These are phyloP conservation scores for Cucurbita pepo DNA, from an alignment of 306 rosid species.

Conservation along the genomic window DNA sequence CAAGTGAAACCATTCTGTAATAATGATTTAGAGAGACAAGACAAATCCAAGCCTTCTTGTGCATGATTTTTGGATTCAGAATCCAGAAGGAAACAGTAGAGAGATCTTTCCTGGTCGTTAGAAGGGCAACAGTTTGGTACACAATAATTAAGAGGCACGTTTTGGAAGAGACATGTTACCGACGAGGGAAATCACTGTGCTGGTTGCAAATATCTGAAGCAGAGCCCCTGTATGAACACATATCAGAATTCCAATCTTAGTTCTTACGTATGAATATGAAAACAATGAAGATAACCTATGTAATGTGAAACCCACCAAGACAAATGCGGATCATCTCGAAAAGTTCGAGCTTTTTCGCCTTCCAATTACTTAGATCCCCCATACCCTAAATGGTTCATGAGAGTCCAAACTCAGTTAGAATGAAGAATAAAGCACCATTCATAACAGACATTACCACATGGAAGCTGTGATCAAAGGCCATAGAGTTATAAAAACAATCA, in stretches of 20 bases:
- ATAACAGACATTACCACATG: not conserved
- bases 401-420: not conserved
- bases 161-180: constrained; percentile 73
- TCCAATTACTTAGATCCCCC: constrained; percentile 18
- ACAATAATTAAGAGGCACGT: constrained; percentile 24
- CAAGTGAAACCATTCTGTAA: not conserved
- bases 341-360: constrained; percentile 14
- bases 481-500: not conserved
- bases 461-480: not conserved
- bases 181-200: constrained; percentile 25
- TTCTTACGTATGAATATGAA: not conserved
- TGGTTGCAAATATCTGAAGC: constrained; percentile 14
- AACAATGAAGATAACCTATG: not conserved
- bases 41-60: not conserved
- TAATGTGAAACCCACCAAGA: constrained; percentile 11
- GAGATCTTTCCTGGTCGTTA: not conserved
- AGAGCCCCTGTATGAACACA: constrained; percentile 23
- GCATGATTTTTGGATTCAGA: not conserved
- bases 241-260: not conserved
- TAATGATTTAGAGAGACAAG: not conserved
- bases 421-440: not conserved
- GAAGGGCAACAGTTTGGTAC: not conserved
- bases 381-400: constrained; percentile 14
- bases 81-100: not conserved
- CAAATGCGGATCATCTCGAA: constrained; percentile 8